Evolutionary conservation across 257 asterid genomes (phyloP), one percentile per base, ranked within the genome.

Genomic region (Cruciata laevipes): DNA sequence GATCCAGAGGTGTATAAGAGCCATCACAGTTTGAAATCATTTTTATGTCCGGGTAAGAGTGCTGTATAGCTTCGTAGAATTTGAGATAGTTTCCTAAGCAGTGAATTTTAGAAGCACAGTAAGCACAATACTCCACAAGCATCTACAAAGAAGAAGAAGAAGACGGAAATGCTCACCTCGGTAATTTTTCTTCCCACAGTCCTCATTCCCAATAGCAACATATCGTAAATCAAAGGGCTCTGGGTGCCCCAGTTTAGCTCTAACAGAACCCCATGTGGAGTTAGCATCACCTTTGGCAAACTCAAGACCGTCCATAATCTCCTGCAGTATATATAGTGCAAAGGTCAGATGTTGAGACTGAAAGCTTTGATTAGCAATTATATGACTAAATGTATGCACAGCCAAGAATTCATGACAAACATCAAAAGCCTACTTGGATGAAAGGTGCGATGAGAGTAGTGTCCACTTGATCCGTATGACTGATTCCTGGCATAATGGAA

Each of bases 161-260:
- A 60, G 5, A 61, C 71, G 60, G 58, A 66, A 32, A 63, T 37
- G 65, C 83, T 42, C 79, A 90, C 99, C 99, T 1, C 56, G 77
- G 80, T 94, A 94, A 80, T 87, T 75, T 73, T 80, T 75, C 87
- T 86, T 90, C 57, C 90, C 88, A 65, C 99, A 94, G 70, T 94
- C 99, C 82, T 94, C 99, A 38, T 94, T 94, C 30, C 99, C 97
- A 37, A 94, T 78, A 1, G 99, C 99, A 65, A 94, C 99, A 53
- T 94, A 88, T 88, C 74, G 87, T 83, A 94, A 72, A 74, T 84
- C 90, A 62, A 94, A 94, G 40, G 97, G 97, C 76, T 88, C 89
- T 1, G 90, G 95, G 71, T 88, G 99, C 53, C 97, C 99, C 90
- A 94, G 67, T 74, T 84, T 72, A 66, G 97, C 95, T 83, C 99